Base-by-base conservation (phyloP, 441 rosid genomes). In the Bruguiera hainesii region DNA sequence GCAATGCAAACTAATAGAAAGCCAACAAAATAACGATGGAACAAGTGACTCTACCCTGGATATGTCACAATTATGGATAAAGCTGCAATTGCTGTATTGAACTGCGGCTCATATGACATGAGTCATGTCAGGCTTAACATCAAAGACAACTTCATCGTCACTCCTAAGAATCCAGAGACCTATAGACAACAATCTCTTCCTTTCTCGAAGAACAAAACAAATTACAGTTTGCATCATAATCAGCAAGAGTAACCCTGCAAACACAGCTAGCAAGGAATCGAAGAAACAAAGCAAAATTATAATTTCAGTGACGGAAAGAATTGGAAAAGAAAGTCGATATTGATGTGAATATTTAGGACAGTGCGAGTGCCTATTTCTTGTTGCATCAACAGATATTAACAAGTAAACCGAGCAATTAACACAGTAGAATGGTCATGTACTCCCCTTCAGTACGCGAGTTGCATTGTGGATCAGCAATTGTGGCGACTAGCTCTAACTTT, bases 51-150 rank as follows among this genome's bases (percentile, higher is more conserved):
- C 80, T 75, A 93, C 98, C 94, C 78, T 68, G 93, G 93, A 62
- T 83, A 96, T 63, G 97, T 90, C 65, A 90, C 96, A 74, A 69
- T 71, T 74, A 93, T 90, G 62, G 97, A 91, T 49, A 86, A 90
- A 71, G 99, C 97, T 73, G 96, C 87, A 79, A 90, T 78, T 59
- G 98, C 93, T 60, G 97, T 78, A 67, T 88, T 82, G 80, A 86
- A 87, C 98, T 96, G 15, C 15, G 15, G 15, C 15, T 37, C 15
- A 10, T 10, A 11, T 37, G 11, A 2, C 46, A 37, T 37, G 87
- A 87, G 96, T 85, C 89, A 87, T 79, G 77, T 90, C 96, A 39
- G 97, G 96, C 79, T 87, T 88, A 70, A 89, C 77, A 70, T 96
- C 96, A 73, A 85, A 87, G 66, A 87, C 71, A 68, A 85, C 77